Evolutionary conservation across 1,284 basidiomycete genomes (phyloP).

Genomic region (Afroboletus lepidellus): DNA sequence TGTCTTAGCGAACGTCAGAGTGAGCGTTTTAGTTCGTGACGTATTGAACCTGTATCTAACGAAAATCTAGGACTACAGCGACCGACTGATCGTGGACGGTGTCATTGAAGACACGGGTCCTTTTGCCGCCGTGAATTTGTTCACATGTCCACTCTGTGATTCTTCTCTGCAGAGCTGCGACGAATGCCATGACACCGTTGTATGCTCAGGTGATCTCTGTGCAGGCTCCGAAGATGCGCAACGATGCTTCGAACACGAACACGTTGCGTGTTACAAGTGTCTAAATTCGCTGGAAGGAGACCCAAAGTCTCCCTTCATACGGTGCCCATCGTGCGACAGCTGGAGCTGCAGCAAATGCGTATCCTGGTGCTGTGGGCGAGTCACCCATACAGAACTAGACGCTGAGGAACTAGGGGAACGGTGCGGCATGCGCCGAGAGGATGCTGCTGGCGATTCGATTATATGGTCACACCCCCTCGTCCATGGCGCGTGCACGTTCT

Average conservation of each 20-base stretch:
- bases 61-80: neutral
- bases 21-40: neutral
- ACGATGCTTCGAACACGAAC: neutral
- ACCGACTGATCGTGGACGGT: neutral
- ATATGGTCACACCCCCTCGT: neutral
- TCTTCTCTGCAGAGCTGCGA: neutral
- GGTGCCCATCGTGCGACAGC: neutral
- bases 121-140: neutral
- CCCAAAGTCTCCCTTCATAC: neutral
- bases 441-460: too few species aligned
- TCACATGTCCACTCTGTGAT: conserved; percentile 1
- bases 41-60: too few species aligned
- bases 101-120: neutral
- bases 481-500: neutral
- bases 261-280: neutral
- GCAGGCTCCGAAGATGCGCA: neutral
- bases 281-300: neutral
- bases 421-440: too few species aligned
- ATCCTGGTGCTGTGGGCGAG: neutral
- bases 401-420: too few species aligned
- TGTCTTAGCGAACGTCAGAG: neutral
- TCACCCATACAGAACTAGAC: neutral
- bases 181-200: neutral
- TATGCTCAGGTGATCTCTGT: neutral
- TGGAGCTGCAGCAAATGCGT: neutral